These are phyloP conservation scores for Xylaria intraflava DNA, from an alignment of 495 filamentous ascomycete genomes.

Conservation along the genomic window DNA sequence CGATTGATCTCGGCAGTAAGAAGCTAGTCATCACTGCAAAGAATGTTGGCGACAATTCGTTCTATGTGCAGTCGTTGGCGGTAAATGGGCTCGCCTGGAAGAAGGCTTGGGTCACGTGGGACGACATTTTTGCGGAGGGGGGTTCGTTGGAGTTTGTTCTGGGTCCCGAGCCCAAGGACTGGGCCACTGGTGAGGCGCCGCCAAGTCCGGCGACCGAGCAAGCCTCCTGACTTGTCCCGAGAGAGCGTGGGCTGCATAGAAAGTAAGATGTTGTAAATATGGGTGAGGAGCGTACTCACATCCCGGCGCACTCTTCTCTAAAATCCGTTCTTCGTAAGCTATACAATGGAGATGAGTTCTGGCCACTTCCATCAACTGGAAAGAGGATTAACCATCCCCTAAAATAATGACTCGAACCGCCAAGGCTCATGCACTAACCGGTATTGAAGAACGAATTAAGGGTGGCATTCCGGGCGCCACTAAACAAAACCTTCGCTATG, in stretches of 20 bases:
- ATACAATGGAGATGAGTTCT: no score
- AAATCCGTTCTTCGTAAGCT: neutral
- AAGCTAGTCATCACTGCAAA: conserved; percentile 49
- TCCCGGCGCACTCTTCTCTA: no score
- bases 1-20: conserved; percentile 51
- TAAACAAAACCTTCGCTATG: conserved; percentile 3
- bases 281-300: neutral
- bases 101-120: conserved; percentile 57
- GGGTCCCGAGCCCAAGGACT: conserved; percentile 44
- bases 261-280: neutral
- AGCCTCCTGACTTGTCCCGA: no score
- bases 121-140: conserved; percentile 57
- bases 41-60: conserved; percentile 41
- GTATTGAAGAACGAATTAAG: neutral
- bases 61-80: conserved; percentile 49
- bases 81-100: conserved; percentile 47
- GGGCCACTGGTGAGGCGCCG: conserved; percentile 55
- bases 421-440: neutral
- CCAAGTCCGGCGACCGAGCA: conserved; percentile 38
- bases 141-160: conserved; percentile 58
- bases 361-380: neutral
- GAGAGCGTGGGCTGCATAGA: no score
- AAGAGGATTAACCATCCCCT: neutral
- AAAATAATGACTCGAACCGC: neutral
- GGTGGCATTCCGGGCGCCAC: conserved; percentile 5